phyloP scores from a whole-genome alignment of 495 filamentous ascomycete species.

The Talaromyces borbonicus region DNA sequence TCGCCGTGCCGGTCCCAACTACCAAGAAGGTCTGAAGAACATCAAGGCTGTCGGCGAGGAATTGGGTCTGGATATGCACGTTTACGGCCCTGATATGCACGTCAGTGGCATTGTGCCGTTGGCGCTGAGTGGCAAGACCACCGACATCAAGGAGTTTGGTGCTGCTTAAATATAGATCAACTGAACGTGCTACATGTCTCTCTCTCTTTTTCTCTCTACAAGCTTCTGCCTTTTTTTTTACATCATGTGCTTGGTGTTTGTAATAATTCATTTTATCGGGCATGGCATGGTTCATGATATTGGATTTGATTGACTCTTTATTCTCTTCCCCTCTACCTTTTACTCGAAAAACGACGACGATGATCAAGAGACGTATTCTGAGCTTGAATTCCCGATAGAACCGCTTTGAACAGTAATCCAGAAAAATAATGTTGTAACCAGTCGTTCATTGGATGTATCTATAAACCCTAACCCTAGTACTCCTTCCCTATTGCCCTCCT shows the following conservation, averaged over 20 bases:
- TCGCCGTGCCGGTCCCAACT: conserved; percentile 97
- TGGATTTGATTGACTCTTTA: conserved; percentile 10
- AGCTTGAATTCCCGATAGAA: neutral
- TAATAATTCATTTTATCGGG: conserved; percentile 8
- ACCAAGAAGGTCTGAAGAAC: conserved; percentile 99
- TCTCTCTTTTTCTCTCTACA: neutral
- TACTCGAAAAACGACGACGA: neutral
- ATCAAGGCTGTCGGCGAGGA: conserved; percentile 94
- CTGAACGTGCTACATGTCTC: conserved; percentile 6
- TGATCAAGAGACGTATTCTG: neutral
- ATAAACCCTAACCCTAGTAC: too few species aligned
- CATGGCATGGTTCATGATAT: conserved; percentile 9
- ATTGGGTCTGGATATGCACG: conserved; percentile 87
- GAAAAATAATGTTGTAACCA: neutral
- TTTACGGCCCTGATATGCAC: conserved; percentile 97
- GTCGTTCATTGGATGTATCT: too few species aligned
- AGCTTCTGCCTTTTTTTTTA: conserved; percentile 5
- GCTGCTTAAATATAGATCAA: conserved; percentile 19
- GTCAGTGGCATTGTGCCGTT: conserved; percentile 61
- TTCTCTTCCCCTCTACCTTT: too few species aligned
- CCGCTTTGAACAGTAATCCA: neutral
- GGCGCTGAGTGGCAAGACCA: conserved; percentile 52
- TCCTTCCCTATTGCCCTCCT: too few species aligned
- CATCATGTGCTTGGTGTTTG: conserved; percentile 9
- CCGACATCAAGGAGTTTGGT: conserved; percentile 42